Base-by-base conservation (phyloP, 2,329 filamentous ascomycete genomes). In the Verticillium nonalfalfae region DNA sequence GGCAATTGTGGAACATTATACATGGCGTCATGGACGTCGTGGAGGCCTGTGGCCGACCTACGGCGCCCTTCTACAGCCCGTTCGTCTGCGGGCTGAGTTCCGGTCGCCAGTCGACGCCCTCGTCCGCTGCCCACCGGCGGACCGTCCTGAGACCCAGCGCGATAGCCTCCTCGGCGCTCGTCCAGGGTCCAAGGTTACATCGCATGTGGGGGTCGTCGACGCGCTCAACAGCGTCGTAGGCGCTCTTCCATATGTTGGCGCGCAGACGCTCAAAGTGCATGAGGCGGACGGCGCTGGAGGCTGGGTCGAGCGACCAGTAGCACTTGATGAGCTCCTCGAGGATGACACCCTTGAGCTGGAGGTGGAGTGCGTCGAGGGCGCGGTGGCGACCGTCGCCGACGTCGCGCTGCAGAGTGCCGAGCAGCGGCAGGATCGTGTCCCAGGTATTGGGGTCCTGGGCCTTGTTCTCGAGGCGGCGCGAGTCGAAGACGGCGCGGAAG, bases 401-500 rank as follows among this genome's bases (percentile, higher is more conserved):
- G 56, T 79, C 74, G 64, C 74, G 72, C 14, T 72, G 72, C 45
- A 80, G 72, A 59, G 81, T 69, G 15, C 71, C 65, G 15, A 82
- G 68, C 62, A 82, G 73, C 15, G 80, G 80, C 34, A 81, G 71
- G 58, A 83, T 72, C 61, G 72, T 75, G 50, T 72, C 69, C 80
- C 80, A 84, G 35, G 71, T 67, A 2, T 64, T 65, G 7, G 75
- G 68, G 52, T 83, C 80, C 59, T 70, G 71, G 34, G 73, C 69
- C 64, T 77, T 78, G 58, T 77, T 76, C 60, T 79, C 75, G n/a
- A 81, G 65, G 33, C 73, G 70, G 4, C 80, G 76, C 11, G 71
- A 72, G 55, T 79, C 75, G 69, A 80, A 80, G 55, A 80, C 71
- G 2, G 79, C 74, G 63, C 83, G 76, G 69, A 85, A 85, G 1